These are phyloP conservation scores for Panus rudis DNA, from an alignment of 768 basidiomycete species.

Conservation along the genomic window DNA sequence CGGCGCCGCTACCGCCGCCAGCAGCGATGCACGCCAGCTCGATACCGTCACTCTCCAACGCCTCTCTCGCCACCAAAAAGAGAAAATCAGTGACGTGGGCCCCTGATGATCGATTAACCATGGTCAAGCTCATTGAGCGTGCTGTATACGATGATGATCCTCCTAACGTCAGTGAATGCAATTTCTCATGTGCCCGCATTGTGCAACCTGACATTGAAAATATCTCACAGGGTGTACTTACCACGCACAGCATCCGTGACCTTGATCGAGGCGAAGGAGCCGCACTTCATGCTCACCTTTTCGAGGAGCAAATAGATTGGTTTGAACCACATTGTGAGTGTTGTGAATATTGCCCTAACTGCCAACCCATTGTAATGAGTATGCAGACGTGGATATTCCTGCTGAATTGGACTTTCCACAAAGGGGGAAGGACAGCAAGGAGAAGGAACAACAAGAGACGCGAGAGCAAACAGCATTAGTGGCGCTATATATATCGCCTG, in stretches of 20 bases:
- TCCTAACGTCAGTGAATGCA: conserved; percentile 79
- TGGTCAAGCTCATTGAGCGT: conserved; percentile 73
- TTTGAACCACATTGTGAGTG: conserved; percentile 71
- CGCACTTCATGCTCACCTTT: conserved; percentile 72
- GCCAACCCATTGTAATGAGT: neutral
- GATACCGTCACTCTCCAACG: conserved; percentile 24
- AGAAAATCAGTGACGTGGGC: conserved; percentile 79
- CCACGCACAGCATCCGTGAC: conserved; percentile 69
- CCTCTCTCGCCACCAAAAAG: conserved; percentile 35
- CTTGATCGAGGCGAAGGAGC: conserved; percentile 85
- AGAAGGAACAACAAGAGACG: conserved; percentile 65
- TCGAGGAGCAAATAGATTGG: conserved; percentile 87
- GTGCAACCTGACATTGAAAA: conserved; percentile 16
- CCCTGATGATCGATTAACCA: conserved; percentile 64
- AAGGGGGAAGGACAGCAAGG: conserved; percentile 63
- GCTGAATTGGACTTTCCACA: conserved; percentile 42
- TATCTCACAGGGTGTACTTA: conserved; percentile 62
- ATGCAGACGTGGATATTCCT: conserved; percentile 58
- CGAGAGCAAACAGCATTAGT: conserved; percentile 73
- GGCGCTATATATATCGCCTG: conserved; percentile 63
- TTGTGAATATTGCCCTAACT: neutral
- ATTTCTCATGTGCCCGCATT: conserved; percentile 33
- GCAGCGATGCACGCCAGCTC: conserved; percentile 24
- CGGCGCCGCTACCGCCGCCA: conserved; percentile 51
- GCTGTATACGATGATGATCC: conserved; percentile 88